Base-by-base conservation (phyloP, 78 protist species). In the Dictyostelium citrinum region DNA sequence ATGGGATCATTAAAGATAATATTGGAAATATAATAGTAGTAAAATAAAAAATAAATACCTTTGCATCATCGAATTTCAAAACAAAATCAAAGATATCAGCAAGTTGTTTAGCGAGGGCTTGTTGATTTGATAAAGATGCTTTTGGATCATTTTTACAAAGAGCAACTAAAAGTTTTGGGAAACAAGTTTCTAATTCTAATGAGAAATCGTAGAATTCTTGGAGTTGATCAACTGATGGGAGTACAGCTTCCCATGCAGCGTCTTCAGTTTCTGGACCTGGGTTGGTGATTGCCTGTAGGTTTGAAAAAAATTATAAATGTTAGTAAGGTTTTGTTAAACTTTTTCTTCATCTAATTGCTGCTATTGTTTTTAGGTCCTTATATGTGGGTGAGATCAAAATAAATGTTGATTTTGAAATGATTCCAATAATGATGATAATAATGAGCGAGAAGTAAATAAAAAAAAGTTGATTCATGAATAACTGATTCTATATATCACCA, bases 31-130 rank as follows among this genome's bases (percentile, higher is more conserved):
- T 1, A 37, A 37, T 3, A 37, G 5, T 39, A 0, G 5, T 5
- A 5, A 39, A 39, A 0, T 39, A 39, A 39, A 5, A 39, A 39
- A 22, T 14, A 71, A 4, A 51, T 64, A 83, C 97, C 96, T 96
- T 96, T 74, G 95, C 77, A 27, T 97, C 98, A 58, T 97, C 98
- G 27, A 97, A 97, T 37, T 70, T 82, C 8, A 97, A 84, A 10
- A 93, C 97, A 75, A 97, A 97, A 51, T 97, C 91, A 33, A 97
- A 64, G n/a, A 97, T 78, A 64, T 97, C 98, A 20, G 96, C 98
- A 14, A 97, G 80, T 80, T 97, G 98, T 64, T 97, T 97, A 8
- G 96, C 97, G 11, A 97, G 90, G 35, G 98, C 98, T 94, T 97
- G 98, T 84, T 97, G 93, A 27, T 81, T 76, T 61, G 95, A 91